A percentile compares a stretch with the other conserved stretches of the same genome.
Evolutionary conservation across 192 early-diverging fungal species (phyloP).

Genomic region (Spinellus fusiger): DNA sequence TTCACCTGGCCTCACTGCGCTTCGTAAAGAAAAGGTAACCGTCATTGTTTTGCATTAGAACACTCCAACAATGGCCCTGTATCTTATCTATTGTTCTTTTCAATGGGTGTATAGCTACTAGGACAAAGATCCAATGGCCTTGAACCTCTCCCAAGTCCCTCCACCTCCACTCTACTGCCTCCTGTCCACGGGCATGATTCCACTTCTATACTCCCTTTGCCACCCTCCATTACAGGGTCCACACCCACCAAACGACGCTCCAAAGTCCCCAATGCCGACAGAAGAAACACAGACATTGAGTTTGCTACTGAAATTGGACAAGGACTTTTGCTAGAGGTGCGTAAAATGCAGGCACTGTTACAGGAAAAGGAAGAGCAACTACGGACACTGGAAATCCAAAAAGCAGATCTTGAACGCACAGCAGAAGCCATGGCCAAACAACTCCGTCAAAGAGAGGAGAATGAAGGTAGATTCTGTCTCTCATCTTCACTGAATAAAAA

Average conservation of each 20-base stretch:
- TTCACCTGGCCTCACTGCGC: slow-evolving; percentile 4
- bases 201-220: slow-evolving; percentile 20
- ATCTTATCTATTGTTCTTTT: slow-evolving; percentile 3
- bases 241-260: slow-evolving; percentile 28
- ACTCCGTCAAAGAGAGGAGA: slow-evolving; percentile 18
- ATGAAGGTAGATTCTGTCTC: slow-evolving; percentile 16
- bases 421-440: slow-evolving; percentile 15
- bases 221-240: slow-evolving; percentile 22
- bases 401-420: slow-evolving; percentile 10
- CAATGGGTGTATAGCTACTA: neutral
- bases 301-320: slow-evolving; percentile 33
- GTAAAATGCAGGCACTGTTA: slow-evolving; percentile 26
- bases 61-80: neutral
- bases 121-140: slow-evolving; percentile 6
- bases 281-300: slow-evolving; percentile 25
- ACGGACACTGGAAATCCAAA: slow-evolving; percentile 12
- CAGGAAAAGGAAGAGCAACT: slow-evolving; percentile 29
- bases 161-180: slow-evolving; percentile 18
- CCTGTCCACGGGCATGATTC: slow-evolving; percentile 7
- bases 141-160: slow-evolving; percentile 29
- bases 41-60: too few relatives aligned
- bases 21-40: slow-evolving; percentile 25
- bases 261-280: slow-evolving; percentile 8
- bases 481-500: neutral
- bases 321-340: slow-evolving; percentile 27